Conservation (phyloP, 2,329 filamentous ascomycete genomes). For the Byssothecium circinans region DNA sequence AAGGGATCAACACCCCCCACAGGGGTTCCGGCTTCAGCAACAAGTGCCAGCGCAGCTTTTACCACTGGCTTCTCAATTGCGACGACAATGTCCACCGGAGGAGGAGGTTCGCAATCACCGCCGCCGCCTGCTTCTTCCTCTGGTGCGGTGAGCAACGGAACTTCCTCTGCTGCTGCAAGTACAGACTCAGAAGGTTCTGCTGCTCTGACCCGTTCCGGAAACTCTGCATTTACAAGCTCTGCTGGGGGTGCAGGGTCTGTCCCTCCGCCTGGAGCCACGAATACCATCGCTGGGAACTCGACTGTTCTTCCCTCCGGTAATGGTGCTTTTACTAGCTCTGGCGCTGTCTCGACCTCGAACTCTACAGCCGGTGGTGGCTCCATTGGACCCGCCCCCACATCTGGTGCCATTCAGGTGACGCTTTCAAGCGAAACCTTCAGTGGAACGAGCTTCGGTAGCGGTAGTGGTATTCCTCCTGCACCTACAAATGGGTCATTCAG, state of each 20-base stretch:
- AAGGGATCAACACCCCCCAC: slow-evolving; percentile 19
- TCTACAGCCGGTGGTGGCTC: slow-evolving; percentile 19
- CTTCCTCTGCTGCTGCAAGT: not conserved
- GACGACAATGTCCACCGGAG: slow-evolving; percentile 19
- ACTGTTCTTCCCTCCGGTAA: slow-evolving; percentile 5
- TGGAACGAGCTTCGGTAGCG: not conserved
- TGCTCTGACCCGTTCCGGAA: slow-evolving; percentile 15
- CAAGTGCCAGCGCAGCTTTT: slow-evolving; percentile 20
- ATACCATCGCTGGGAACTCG: slow-evolving; percentile 1
- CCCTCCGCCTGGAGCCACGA: slow-evolving; percentile 5
- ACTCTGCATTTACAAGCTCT: slow-evolving; percentile 15
- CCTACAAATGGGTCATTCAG: slow-evolving; percentile 1
- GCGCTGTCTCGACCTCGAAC: slow-evolving; percentile 18
- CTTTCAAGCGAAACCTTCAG: not conserved
- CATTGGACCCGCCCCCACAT: slow-evolving; percentile 1
- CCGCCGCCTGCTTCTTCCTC: not conserved
- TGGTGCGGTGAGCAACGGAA: slow-evolving; percentile 11
- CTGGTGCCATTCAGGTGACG: not conserved
- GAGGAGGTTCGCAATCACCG: slow-evolving; percentile 13
- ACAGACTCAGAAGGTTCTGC: slow-evolving; percentile 7
- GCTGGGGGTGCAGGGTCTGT: slow-evolving; percentile 17
- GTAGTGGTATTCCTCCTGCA: slow-evolving; percentile 1
- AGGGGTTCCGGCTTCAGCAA: slow-evolving; percentile 28
- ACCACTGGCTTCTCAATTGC: slow-evolving; percentile 25
- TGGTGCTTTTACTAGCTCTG: slow-evolving; percentile 1